Evolutionary conservation across 176 grass and related monocot genomes (phyloP).

Genomic region (Triticum aestivum): DNA sequence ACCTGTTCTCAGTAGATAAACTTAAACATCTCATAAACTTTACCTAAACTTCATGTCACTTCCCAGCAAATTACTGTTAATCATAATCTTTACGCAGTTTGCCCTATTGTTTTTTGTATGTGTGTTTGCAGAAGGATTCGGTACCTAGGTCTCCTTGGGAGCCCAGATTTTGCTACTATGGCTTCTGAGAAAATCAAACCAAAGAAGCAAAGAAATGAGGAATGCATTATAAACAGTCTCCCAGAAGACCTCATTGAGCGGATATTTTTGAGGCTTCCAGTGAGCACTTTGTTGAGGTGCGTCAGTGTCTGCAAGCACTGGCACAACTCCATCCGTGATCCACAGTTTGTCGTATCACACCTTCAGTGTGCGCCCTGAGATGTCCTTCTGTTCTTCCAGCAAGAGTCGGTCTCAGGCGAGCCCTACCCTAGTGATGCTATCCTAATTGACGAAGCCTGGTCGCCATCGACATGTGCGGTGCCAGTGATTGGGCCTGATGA

Average conservation of each 20-base stretch:
- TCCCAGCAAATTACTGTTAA: background rate
- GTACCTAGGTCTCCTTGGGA: background rate
- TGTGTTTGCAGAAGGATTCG: slow-evolving; percentile 6
- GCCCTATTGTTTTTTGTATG: background rate
- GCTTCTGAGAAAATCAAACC: background rate
- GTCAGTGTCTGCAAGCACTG: slow-evolving; percentile 33
- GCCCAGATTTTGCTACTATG: background rate
- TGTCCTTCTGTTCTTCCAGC: slow-evolving; percentile 1
- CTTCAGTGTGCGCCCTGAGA: background rate
- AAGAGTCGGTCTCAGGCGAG: background rate
- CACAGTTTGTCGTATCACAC: background rate
- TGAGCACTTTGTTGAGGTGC: slow-evolving; percentile 23
- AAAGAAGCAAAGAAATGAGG: background rate
- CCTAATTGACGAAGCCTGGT: slow-evolving; percentile 16
- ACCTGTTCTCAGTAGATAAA: background rate
- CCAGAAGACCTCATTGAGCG: slow-evolving; percentile 11
- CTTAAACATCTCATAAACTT: background rate
- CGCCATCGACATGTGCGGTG: background rate
- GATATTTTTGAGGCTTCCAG: slow-evolving; percentile 21
- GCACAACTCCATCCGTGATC: slow-evolving; percentile 11
- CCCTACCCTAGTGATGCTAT: slow-evolving; percentile 28
- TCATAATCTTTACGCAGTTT: background rate
- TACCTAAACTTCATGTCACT: background rate
- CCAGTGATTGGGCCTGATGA: slow-evolving; percentile 22
- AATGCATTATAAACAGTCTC: background rate